Percentiles rank a stretch among this genome's conserved stretches.
These are phyloP conservation scores for Mychonastes homosphaera DNA, from an alignment of 139 green algal genomes.

Conservation along the genomic window DNA sequence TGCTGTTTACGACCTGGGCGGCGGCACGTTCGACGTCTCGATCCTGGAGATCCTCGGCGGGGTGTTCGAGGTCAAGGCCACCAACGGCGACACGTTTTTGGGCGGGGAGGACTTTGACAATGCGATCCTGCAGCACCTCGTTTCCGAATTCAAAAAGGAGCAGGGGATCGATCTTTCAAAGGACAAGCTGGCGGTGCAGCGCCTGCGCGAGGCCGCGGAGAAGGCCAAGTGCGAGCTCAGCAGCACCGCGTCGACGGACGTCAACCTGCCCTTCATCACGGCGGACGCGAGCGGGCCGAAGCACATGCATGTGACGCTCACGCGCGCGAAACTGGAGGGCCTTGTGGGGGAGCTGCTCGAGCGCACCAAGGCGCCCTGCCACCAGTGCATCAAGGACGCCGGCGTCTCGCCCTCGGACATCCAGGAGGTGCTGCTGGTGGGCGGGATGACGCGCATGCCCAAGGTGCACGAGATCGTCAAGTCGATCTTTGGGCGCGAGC, in stretches of 20 bases:
- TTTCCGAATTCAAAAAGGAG: constrained; percentile 36
- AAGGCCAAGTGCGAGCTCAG: constrained; percentile 95
- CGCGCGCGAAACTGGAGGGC: constrained; percentile 78
- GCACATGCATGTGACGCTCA: constrained; percentile 42
- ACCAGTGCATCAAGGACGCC: constrained; percentile 72
- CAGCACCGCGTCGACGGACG: constrained; percentile 77
- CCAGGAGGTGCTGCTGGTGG: constrained; percentile 94
- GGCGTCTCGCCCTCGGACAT: constrained; percentile 65
- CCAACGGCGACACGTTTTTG: constrained; percentile 98
- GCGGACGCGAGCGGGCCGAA: constrained; percentile 75
- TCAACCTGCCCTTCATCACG: constrained; percentile 99
- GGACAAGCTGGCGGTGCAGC: constrained; percentile 93
- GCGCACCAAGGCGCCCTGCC: constrained; percentile 86
- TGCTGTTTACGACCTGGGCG: constrained; percentile 80
- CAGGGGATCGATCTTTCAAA: constrained; percentile 87
- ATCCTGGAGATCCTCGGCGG: constrained; percentile 96
- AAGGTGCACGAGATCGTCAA: constrained; percentile 88
- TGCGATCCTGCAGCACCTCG: constrained; percentile 47
- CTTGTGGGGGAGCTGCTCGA: constrained; percentile 79
- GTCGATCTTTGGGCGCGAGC: constrained; percentile 86
- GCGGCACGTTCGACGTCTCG: constrained; percentile 96
- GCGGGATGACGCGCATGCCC: constrained; percentile 97
- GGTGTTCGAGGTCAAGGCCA: constrained; percentile 98
- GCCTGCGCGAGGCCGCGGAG: constrained; percentile 75
- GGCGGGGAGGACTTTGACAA: constrained; percentile 99